phyloP scores from a whole-genome alignment of 1,284 basidiomycete species.

The Phellinidium pouzarii region DNA sequence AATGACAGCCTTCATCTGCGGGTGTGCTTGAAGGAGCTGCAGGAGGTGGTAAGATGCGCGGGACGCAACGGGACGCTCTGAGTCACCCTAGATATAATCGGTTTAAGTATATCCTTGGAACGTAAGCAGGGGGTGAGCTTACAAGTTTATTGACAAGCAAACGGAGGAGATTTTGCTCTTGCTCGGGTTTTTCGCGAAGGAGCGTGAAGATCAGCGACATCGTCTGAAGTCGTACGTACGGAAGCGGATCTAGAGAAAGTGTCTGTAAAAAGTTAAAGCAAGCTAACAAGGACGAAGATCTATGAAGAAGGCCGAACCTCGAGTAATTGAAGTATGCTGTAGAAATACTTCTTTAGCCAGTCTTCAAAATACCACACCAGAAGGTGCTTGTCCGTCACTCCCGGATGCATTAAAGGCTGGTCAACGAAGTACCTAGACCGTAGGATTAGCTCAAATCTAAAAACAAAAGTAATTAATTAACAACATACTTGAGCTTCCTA shows the following conservation, averaged over 20 bases:
- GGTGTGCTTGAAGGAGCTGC: constrained; percentile 85
- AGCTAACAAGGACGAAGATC: constrained; percentile 18
- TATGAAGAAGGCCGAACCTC: constrained; percentile 50
- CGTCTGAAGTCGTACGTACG: constrained; percentile 83
- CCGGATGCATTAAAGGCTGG: constrained; percentile 69
- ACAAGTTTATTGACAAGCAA: constrained; percentile 94
- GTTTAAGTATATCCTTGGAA: background rate
- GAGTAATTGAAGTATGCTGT: constrained; percentile 83
- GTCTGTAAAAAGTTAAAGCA: constrained; percentile 49
- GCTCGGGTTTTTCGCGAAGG: constrained; percentile 88
- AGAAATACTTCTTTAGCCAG: constrained; percentile 96
- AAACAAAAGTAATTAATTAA: background rate
- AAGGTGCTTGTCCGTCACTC: constrained; percentile 69
- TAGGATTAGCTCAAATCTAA: background rate
- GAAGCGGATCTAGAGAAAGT: constrained; percentile 81
- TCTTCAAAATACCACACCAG: constrained; percentile 92
- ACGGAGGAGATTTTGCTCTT: constrained; percentile 92
- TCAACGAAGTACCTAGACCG: constrained; percentile 81
- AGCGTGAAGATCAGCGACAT: constrained; percentile 73
- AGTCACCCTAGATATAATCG: constrained; percentile 78
- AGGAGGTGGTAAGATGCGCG: constrained; percentile 87
- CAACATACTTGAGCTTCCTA: constrained; percentile 73
- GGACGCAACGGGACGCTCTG: constrained; percentile 83
- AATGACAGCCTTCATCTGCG: constrained; percentile 89
- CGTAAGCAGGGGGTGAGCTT: constrained; percentile 22